Base-by-base conservation (phyloP, 805 yeast species). In the Zygosaccharomyces pseudorouxii region DNA sequence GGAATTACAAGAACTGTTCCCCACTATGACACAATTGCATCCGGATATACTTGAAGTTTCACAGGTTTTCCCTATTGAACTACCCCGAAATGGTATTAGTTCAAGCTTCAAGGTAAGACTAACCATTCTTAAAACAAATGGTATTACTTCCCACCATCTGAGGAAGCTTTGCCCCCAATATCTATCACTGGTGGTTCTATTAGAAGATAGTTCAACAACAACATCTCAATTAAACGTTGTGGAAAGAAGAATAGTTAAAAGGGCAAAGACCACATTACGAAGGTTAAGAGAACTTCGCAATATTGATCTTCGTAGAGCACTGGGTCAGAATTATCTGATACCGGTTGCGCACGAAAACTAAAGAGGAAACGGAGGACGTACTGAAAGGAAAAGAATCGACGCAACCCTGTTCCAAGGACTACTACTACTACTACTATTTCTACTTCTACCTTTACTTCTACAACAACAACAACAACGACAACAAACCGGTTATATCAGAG, bases 281-380 rank as follows among this genome's bases (percentile, higher is more conserved):
- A 12, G 44, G 23, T 18, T 41, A 23, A 41, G 23, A 18, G 57
- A 51, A 37, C 48, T 62, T 39, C 51, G 64, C 33, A 54, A 55
- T 22, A 52, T 49, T 18, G 64, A 64, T 19, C 52, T 65, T 19
- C 58, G 65, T 38, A 60, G 64, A 38, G 58, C 60, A 40, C 47
- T 64, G 27, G 69, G 68, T 25, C 64, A 63, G 40, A 64, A 58
- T 42, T 61, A 62, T 45, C 19, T 51, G 11, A 41, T 48, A 11
- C 33, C 40, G 4, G 40, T 40, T 23, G 12, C 41, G 11, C 20
- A 14, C 20, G 47, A 46, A 33, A 25, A 14, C n/a, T 27, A 19
- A 14, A 20, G n/a, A 16, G 29, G 35, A 23, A 27, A n/a, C 25
- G 43, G 28, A 12, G 11, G n/a, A 16, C 27, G 19, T n/a, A 12